Evolutionary conservation across 768 basidiomycete species (phyloP), one percentile per base, ranked within the genome.

Genomic region (Psilocybe subaeruginosa): DNA sequence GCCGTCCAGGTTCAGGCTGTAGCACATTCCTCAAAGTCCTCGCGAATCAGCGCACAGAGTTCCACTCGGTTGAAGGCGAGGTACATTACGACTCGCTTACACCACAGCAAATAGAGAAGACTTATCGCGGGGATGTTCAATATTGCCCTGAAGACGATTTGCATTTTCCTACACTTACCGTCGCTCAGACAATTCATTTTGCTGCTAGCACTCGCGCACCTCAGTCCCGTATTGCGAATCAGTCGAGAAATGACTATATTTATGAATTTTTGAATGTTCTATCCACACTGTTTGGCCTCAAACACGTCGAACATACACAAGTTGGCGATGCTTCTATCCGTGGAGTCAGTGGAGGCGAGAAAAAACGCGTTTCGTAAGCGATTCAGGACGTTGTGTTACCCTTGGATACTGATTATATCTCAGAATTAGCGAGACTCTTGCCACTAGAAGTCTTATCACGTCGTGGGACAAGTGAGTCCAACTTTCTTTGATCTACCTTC

Each of bases 121-220:
- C 82, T 54, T 90, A 86, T 70, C 88, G 89, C 2, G 95, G 94
- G 14, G 93, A 93, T 68, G 87, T 92, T 2, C 84, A 85, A 57
- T 94, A 92, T 70, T 89, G 84, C 61, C 90, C 91, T 0, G 93
- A 92, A 76, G 93, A 94, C 66, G 93, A 96, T 69, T 78, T 91
- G 1, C 93, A 94, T 70, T 91, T 95, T 66, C 90, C 93, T 4
- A 91, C 90, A 8, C 80, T 97, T 29, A 92, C 90, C 4, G 92
- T 94, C 33, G 81, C 84, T 51, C 82, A 93, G 69, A 93, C 92
- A 0, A 78, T 97, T 31, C 77, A 72, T 14, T 91, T 92, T 59
- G 88, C 90, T 0, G 82, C 88, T 0, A 83, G 80, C 63, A 88
- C 85, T 16, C 88, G 92, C 27, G 84, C 84, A 3, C 92, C 93